phyloP scores from a whole-genome alignment of 768 basidiomycete genomes.

The Psilocybe cyanescens region DNA sequence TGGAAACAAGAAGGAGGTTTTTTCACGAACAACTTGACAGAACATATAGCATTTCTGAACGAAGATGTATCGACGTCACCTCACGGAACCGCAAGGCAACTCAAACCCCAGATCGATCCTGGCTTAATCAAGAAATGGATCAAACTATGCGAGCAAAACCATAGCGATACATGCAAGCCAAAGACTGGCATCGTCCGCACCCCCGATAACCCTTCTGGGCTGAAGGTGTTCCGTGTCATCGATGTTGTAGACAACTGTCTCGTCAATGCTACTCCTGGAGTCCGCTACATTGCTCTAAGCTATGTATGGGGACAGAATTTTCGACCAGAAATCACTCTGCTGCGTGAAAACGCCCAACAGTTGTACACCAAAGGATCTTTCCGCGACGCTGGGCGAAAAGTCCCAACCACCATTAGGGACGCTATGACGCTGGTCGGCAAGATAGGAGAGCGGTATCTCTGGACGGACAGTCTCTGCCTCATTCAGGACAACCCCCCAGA shows the following conservation, averaged over 20 bases:
- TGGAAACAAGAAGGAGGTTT: neutral
- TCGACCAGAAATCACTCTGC: neutral
- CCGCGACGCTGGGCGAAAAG: neutral
- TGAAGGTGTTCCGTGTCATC: conserved; percentile 6
- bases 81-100: conserved; percentile 4
- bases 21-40: neutral
- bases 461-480: conserved; percentile 11
- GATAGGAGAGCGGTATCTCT: conserved; percentile 9
- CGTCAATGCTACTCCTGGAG: neutral
- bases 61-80: neutral
- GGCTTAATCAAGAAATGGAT: conserved; percentile 11
- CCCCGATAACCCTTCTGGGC: conserved; percentile 2
- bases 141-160: neutral
- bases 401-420: conserved; percentile 7
- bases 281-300: conserved; percentile 7
- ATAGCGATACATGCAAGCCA: neutral
- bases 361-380: neutral
- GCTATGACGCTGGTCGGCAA: conserved; percentile 4
- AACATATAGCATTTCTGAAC: neutral
- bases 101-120: conserved; percentile 1
- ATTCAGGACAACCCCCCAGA: conserved; percentile 4
- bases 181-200: neutral
- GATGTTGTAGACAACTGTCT: conserved; percentile 6
- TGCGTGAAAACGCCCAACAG: neutral
- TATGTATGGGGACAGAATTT: conserved; percentile 6